phyloP scores from a whole-genome alignment of 768 basidiomycete genomes.

The Pisolithus orientalis region DNA sequence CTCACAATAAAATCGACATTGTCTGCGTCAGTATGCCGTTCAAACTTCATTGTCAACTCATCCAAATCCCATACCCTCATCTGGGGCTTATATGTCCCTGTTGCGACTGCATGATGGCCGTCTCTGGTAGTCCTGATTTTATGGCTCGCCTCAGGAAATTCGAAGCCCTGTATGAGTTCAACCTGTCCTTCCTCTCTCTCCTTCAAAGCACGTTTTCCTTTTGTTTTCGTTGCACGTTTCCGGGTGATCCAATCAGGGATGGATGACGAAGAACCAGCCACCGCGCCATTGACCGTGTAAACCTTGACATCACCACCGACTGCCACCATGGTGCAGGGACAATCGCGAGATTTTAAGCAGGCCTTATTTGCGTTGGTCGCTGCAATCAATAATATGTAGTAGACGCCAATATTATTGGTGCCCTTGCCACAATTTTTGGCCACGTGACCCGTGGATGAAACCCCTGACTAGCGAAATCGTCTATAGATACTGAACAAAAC shows the following conservation, averaged over 20 bases:
- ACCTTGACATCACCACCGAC: constrained; percentile 59
- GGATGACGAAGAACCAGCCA: constrained; percentile 80
- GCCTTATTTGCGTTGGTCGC: no score
- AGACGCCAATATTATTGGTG: no score
- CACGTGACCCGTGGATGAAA: background rate
- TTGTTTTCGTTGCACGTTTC: constrained; percentile 52
- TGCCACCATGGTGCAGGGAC: constrained; percentile 16
- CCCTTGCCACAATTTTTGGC: background rate
- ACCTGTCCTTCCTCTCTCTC: constrained; percentile 81
- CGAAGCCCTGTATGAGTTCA: constrained; percentile 92
- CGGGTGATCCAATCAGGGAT: constrained; percentile 92
- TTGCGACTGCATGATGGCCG: constrained; percentile 88
- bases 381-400: no score
- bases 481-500: no score
- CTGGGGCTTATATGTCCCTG: constrained; percentile 97
- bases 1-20: constrained; percentile 97
- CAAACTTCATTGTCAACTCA: constrained; percentile 89
- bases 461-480: no score
- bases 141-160: constrained; percentile 95
- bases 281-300: constrained; percentile 93
- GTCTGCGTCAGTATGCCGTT: constrained; percentile 92
- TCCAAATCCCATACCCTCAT: constrained; percentile 94
- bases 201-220: constrained; percentile 52
- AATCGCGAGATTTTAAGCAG: no score
- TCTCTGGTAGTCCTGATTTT: constrained; percentile 86